phyloP scores from a whole-genome alignment of 495 filamentous ascomycete species.

The Penicillium nucicola region DNA sequence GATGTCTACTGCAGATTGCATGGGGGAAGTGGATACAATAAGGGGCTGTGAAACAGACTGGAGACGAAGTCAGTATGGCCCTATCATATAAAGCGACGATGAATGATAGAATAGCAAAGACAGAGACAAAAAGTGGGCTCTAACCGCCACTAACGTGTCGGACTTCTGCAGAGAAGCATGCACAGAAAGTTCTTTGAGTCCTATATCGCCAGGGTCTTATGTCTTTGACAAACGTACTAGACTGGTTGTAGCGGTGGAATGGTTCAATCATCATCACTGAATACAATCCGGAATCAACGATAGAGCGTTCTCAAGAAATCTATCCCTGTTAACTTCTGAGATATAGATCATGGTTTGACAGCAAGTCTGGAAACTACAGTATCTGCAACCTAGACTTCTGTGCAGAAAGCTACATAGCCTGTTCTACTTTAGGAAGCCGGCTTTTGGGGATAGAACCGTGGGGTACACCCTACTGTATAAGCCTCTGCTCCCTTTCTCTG shows the following conservation, averaged over 20 bases:
- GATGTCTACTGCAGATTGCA: slow-evolving; percentile 4
- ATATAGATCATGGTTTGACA: too few species aligned
- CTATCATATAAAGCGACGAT: slow-evolving; percentile 4
- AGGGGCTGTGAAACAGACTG: slow-evolving; percentile 13
- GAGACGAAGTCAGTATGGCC: slow-evolving; percentile 10
- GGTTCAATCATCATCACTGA: neutral
- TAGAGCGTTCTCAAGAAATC: neutral
- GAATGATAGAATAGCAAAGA: slow-evolving; percentile 1
- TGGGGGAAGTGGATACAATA: slow-evolving; percentile 15
- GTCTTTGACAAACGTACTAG: slow-evolving; percentile 3
- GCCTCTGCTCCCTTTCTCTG: slow-evolving; percentile 1
- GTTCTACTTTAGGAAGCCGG: neutral
- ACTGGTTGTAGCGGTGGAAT: slow-evolving; percentile 12
- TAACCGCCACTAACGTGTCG: slow-evolving; percentile 22
- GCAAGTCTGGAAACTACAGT: too few species aligned
- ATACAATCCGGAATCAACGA: too few species aligned
- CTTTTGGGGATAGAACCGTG: neutral
- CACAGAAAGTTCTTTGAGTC: slow-evolving; percentile 36
- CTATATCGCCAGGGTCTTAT: neutral
- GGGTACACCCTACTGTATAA: neutral
- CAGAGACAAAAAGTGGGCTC: slow-evolving; percentile 4
- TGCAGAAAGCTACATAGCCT: neutral
- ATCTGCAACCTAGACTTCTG: neutral
- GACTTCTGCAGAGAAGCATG: slow-evolving; percentile 38
- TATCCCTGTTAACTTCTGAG: too few species aligned